These are phyloP conservation scores for Hyphodiscus hymeniophilus DNA, from an alignment of 495 filamentous ascomycete genomes.

Conservation along the genomic window DNA sequence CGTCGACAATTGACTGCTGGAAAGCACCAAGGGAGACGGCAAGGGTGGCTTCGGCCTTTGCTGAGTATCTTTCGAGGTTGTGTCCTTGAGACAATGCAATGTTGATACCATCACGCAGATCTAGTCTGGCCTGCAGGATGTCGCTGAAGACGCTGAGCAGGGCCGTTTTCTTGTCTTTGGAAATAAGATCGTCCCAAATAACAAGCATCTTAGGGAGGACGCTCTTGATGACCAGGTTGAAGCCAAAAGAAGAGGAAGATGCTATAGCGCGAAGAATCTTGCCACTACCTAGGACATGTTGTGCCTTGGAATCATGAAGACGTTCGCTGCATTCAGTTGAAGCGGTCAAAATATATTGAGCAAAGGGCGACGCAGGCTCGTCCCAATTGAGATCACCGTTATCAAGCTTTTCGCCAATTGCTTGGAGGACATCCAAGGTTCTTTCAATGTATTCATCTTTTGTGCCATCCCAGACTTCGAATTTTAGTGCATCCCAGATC, in stretches of 20 bases:
- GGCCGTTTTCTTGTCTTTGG: slow-evolving; percentile 7
- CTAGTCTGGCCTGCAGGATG: slow-evolving; percentile 14
- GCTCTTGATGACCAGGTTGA: slow-evolving; percentile 2
- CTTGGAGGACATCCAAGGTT: slow-evolving; percentile 36
- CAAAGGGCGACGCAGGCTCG: neutral
- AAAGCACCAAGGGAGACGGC: neutral
- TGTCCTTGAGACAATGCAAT: no score
- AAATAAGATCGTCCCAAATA: slow-evolving; percentile 9
- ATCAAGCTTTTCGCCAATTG: slow-evolving; percentile 26
- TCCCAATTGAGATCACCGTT: neutral
- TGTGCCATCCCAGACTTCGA: slow-evolving; percentile 49
- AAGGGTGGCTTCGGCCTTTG: neutral
- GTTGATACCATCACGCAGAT: neutral
- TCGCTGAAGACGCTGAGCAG: slow-evolving; percentile 12
- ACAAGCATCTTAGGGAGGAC: slow-evolving; percentile 6
- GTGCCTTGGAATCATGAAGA: slow-evolving; percentile 9
- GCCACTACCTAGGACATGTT: slow-evolving; percentile 3
- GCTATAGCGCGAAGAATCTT: slow-evolving; percentile 35
- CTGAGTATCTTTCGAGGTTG: no score
- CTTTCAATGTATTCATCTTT: slow-evolving; percentile 40
- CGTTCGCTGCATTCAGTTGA: slow-evolving; percentile 10
- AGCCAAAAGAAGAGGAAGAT: slow-evolving; percentile 16
- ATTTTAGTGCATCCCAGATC: slow-evolving; percentile 47
- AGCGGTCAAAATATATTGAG: neutral
- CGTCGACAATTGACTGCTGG: slow-evolving; percentile 10